Evolutionary conservation across 768 basidiomycete genomes (phyloP), one percentile per base, ranked within the genome.

Genomic region (Gymnopilus dilepis): DNA sequence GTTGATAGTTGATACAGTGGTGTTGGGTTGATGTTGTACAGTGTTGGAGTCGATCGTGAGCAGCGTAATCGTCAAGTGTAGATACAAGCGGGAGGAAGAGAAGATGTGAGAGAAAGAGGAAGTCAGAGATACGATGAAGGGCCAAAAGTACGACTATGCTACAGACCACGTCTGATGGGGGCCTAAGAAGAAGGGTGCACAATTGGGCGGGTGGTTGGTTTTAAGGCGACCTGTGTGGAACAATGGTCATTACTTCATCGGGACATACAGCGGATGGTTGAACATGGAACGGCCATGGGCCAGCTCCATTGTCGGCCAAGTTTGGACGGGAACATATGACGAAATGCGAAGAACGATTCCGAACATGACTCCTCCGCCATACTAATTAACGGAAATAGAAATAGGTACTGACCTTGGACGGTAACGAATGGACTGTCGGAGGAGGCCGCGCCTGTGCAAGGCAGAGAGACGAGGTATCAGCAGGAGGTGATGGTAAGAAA

Each of bases 381-480:
- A 56, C 59, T 53, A 28, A 26, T 26, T 26, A 47, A 47, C 28
- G 57, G 50, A 62, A 47, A 60, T 22, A 43, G 41, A 52, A 65
- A 62, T 34, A 34, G 15, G 38, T 59, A 73, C 79, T 62, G 64
- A 87, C 87, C 83, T 84, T 78, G 76, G 66, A 65, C 73, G 68
- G 76, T 77, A 88, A 86, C 64, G 87, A 89, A 70, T 74, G 85
- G 24, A 12, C 19, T 31, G 47, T 58, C 58, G 60, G 40, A 59
- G 57, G 60, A 61, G 60, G 64, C 64, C 56, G 58, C 59, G 38
- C 60, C 57, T 61, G 43, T 48, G 17, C 56, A 55, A 58, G 56
- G 31, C 50, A 22, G 26, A 55, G 28, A 50, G 56, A 24, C 43
- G 33, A 26, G 17, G 47, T 30, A 47, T 31, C 28, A 50, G 47